Evolutionary conservation across 2,329 filamentous ascomycete species (phyloP), one percentile per base, ranked within the genome.

Genomic region (Cercospora canescens): DNA sequence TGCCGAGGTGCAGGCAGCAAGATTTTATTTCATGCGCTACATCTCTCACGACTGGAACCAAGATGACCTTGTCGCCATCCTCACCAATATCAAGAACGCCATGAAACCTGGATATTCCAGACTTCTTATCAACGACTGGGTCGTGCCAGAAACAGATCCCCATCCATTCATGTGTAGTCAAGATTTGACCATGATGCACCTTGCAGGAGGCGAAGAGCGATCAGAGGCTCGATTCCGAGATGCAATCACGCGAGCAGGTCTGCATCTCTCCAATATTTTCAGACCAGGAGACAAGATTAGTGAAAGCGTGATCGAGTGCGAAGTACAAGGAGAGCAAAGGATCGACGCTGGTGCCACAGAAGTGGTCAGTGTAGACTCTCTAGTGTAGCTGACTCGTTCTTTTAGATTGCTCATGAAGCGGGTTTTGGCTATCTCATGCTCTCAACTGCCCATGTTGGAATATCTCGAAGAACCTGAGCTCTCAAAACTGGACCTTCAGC

Each of bases 41-140:
- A 67, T 76, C 14, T 69, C 76, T 28, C 76, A 77, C 64, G 72
- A 78, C 65, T 78, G 76, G 75, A 65, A 73, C 2, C 72, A 77
- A 50, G 70, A 70, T 14, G 61, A 67, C 24, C 75, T 71, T 21
- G 37, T 64, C 18, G 56, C 66, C 28, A 78, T 78, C n/a, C 64
- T 78, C 1, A 32, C 11, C 0, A 65, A 70, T n/a, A 67, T 76
- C 18, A 66, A 68, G 30, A 58, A 67, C 12, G 72, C 72, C 3
- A 72, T 75, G 71, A 69, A 66, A 45, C 70, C 73, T 6, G 76
- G 75, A 7, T 77, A 78, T 55, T 73, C 71, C 55, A 74, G 71
- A 39, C 56, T 78, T 3, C 67, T 79, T 9, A 74, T 79, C 56
- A 71, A 76, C 37, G 75, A 77, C 24, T 71, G 71, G 41, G 69